phyloP scores from a whole-genome alignment of 1,139 yeast species.

The Pichia terricola region DNA sequence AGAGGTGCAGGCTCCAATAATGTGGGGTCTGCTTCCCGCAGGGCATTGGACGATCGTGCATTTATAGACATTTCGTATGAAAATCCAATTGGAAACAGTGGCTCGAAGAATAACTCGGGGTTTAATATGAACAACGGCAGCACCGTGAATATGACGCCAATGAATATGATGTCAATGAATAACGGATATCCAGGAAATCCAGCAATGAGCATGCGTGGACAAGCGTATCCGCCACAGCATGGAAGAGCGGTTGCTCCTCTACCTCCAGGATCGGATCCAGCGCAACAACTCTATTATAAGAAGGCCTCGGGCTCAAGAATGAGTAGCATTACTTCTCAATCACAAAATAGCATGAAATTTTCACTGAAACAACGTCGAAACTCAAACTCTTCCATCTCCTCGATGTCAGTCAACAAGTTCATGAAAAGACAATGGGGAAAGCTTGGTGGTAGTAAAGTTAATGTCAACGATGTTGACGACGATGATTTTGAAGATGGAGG shows the following conservation, averaged over 20 bases:
- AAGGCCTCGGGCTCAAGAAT: too few relatives aligned
- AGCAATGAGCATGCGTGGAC: too few relatives aligned
- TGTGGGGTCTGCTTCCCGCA: background rate
- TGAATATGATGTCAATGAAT: too few relatives aligned
- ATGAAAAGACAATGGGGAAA: conserved; percentile 30
- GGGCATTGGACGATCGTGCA: conserved; percentile 31
- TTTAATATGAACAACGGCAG: background rate
- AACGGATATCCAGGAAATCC: too few relatives aligned
- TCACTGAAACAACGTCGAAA: conserved; percentile 26
- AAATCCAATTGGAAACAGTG: conserved; percentile 20
- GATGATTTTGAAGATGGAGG: conserved; percentile 42
- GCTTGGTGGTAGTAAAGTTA: conserved; percentile 15
- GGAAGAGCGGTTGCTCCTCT: too few relatives aligned
- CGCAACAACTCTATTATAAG: too few relatives aligned
- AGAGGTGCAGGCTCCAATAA: background rate
- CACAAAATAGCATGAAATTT: too few relatives aligned
- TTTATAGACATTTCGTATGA: conserved; percentile 33
- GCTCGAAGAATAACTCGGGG: background rate
- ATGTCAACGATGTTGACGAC: background rate
- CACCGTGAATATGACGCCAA: too few relatives aligned
- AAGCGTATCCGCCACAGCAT: too few relatives aligned
- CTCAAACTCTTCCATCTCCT: conserved; percentile 32
- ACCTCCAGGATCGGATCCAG: too few relatives aligned
- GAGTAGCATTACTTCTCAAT: too few relatives aligned
- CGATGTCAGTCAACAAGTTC: conserved; percentile 30